A percentile compares a stretch with the other conserved stretches of the same genome.
phyloP scores from a whole-genome alignment of 768 basidiomycete species.

The Podaxis sp. region DNA sequence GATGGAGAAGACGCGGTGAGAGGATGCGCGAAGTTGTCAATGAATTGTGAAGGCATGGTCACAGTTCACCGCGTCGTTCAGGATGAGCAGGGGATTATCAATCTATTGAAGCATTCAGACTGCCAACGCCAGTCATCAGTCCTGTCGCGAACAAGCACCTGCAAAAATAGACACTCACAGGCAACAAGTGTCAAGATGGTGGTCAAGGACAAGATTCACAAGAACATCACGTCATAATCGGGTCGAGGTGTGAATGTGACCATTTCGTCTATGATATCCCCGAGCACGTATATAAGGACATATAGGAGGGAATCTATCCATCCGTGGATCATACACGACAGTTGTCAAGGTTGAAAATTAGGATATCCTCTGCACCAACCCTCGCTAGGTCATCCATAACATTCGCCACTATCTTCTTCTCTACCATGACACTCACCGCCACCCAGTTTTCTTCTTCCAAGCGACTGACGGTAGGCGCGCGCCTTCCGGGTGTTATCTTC shows the following conservation, averaged over 20 bases:
- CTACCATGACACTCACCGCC: constrained; percentile 90
- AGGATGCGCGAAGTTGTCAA: constrained; percentile 35
- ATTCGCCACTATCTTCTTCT: constrained; percentile 73
- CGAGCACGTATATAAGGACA: neutral
- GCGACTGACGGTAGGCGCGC: constrained; percentile 85
- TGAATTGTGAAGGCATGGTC: constrained; percentile 39
- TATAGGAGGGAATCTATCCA: neutral
- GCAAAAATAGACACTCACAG: neutral
- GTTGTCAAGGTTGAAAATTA: constrained; percentile 89
- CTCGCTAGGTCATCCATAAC: constrained; percentile 87
- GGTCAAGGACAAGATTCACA: neutral
- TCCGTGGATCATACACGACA: constrained; percentile 70
- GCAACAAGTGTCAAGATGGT: neutral
- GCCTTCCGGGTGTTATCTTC: constrained; percentile 80
- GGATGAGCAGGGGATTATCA: neutral
- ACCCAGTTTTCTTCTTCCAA: constrained; percentile 88
- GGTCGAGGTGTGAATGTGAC: neutral
- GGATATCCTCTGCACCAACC: constrained; percentile 86
- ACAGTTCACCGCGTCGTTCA: neutral
- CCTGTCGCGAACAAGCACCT: neutral
- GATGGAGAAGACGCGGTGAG: constrained; percentile 26
- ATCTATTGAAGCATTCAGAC: neutral
- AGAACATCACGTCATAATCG: neutral
- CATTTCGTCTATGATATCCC: neutral
- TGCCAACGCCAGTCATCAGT: neutral